Evolutionary conservation across 139 green algal species (phyloP).

Genomic region (Chlamydomonas applanata): DNA sequence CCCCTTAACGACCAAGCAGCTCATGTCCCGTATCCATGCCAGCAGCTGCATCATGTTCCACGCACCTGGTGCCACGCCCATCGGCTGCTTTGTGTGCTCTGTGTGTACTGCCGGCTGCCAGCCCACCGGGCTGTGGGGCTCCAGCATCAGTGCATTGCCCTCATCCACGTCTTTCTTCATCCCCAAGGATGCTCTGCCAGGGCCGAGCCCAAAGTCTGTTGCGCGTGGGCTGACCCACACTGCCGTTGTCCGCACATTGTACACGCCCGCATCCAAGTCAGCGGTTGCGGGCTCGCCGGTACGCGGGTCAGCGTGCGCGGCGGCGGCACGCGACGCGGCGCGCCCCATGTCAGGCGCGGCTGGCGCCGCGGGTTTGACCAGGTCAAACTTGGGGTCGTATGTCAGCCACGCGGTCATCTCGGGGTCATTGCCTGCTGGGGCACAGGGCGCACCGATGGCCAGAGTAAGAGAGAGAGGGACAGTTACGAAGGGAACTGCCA

Average conservation of each 20-base stretch:
- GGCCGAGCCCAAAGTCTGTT: not conserved
- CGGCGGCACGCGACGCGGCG: not conserved
- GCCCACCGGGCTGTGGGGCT: slow-evolving; percentile 11
- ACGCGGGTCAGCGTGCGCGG: slow-evolving; percentile 13
- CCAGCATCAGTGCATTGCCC: slow-evolving; percentile 35
- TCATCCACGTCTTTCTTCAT: slow-evolving; percentile 9
- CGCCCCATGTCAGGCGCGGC: slow-evolving; percentile 15
- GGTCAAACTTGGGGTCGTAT: slow-evolving; percentile 22
- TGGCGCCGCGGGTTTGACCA: not conserved
- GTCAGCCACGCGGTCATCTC: slow-evolving; percentile 35
- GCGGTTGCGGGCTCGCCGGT: slow-evolving; percentile 9
- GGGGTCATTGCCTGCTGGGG: not conserved
- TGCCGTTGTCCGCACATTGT: slow-evolving; percentile 10
- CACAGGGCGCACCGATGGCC: not conserved
- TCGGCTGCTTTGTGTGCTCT: slow-evolving; percentile 21
- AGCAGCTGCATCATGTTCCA: no score
- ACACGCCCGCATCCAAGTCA: slow-evolving; percentile 34
- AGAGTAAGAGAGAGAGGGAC: no score
- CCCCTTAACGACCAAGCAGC: no score
- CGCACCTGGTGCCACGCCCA: slow-evolving; percentile 20
- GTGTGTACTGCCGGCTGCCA: slow-evolving; percentile 17
- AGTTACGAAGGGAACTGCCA: no score
- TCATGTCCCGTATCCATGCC: no score
- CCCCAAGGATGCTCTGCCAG: not conserved
- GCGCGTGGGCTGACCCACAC: slow-evolving; percentile 5